Conservation (phyloP, 2,329 filamentous ascomycete genomes). For the Aspergillus fructus region DNA sequence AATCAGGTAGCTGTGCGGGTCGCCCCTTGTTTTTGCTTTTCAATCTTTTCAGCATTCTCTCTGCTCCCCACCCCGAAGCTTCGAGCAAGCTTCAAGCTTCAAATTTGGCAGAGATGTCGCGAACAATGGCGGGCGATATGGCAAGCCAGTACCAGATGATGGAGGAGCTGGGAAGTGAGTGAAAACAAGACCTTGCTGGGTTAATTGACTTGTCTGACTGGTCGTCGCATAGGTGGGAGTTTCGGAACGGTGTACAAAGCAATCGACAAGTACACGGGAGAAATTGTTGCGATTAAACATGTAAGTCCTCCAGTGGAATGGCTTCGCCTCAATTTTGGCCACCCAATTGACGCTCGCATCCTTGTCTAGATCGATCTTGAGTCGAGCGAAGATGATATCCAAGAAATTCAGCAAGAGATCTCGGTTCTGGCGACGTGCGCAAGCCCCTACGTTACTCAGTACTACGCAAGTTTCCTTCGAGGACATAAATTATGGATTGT, state of each 20-base stretch:
- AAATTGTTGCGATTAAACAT: constrained; percentile 95
- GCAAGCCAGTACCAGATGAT: constrained; percentile 89
- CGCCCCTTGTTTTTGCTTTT: constrained; percentile 15
- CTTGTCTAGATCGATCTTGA: constrained; percentile 85
- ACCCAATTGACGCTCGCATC: constrained; percentile 16
- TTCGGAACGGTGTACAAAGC: constrained; percentile 98
- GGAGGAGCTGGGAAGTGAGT: constrained; percentile 91
- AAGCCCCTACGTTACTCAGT: constrained; percentile 91
- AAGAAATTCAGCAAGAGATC: constrained; percentile 97
- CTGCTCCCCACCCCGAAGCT: constrained; percentile 10
- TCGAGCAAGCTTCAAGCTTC: constrained; percentile 1
- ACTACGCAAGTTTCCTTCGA: constrained; percentile 93
- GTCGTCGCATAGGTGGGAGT: constrained; percentile 68
- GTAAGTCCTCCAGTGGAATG: constrained; percentile 52
- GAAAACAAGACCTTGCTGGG: not conserved
- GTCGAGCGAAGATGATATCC: constrained; percentile 96
- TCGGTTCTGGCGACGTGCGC: constrained; percentile 91
- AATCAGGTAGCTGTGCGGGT: constrained; percentile 17
- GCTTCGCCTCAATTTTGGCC: not conserved
- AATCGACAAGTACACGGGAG: constrained; percentile 84
- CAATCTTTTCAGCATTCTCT: constrained; percentile 6
- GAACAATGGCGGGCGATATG: constrained; percentile 54
- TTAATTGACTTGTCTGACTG: constrained; percentile 18
- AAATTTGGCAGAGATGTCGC: constrained; percentile 12
- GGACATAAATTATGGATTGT: constrained; percentile 99